A percentile compares a stretch with the other conserved stretches of the same genome.
Conservation (phyloP, 306 rosid genomes). For the Parietaria judaica region DNA sequence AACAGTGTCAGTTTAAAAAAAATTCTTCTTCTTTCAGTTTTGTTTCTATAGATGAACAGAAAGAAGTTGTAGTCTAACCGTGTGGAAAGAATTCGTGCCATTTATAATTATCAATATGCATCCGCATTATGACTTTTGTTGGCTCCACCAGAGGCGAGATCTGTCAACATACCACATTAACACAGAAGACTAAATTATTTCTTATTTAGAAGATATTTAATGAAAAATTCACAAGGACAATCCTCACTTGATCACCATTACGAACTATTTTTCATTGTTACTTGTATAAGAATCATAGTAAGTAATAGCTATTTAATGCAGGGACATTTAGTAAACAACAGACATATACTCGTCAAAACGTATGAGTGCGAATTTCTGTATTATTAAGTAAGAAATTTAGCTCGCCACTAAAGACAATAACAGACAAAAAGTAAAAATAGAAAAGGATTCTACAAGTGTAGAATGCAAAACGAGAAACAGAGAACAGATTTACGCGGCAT, state of each 20-base stretch:
- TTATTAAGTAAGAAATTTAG: no score
- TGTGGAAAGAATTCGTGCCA: conserved; percentile 96
- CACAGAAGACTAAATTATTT: not conserved
- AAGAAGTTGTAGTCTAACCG: conserved; percentile 38
- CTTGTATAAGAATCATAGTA: not conserved
- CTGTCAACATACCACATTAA: conserved; percentile 35
- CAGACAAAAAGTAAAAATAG: no score
- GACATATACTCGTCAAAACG: no score
- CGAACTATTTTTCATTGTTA: not conserved
- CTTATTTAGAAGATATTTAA: not conserved
- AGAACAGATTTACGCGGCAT: not conserved
- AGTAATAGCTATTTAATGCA: not conserved
- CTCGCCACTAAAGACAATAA: no score
- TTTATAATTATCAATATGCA: conserved; percentile 60
- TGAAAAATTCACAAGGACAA: not conserved
- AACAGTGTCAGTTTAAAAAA: conserved; percentile 20
- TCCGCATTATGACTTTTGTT: conserved; percentile 69
- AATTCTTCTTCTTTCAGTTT: not conserved
- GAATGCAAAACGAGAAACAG: no score
- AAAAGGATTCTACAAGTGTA: no score
- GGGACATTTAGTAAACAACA: no score
- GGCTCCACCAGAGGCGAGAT: conserved; percentile 79
- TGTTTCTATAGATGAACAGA: conserved; percentile 5
- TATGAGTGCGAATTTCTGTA: no score
- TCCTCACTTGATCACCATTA: not conserved